Conservation (phyloP, 192 early-diverging fungal species). For the Linnemannia zychae region DNA sequence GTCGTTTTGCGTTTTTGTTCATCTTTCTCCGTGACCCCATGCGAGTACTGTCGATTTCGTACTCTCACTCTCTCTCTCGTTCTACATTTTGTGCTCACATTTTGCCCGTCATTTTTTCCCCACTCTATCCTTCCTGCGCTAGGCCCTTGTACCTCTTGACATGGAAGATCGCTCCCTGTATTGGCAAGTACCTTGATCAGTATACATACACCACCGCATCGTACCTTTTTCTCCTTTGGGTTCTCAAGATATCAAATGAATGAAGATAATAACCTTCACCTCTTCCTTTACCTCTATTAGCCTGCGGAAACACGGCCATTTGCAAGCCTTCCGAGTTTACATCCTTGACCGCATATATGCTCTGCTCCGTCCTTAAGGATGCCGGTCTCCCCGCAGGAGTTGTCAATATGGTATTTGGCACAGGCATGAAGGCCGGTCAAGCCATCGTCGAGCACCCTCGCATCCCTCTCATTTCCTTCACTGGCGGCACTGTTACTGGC, state of each 20-base stretch:
- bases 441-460: constrained; percentile 75
- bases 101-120: neutral
- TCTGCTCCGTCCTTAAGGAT: constrained; percentile 73
- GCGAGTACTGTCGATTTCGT: neutral
- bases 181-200: constrained; percentile 60
- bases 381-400: constrained; percentile 81
- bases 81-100: neutral
- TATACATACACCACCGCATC: neutral
- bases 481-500: constrained; percentile 79
- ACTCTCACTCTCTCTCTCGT: neutral
- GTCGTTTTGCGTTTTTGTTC: neutral
- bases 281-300: constrained; percentile 10
- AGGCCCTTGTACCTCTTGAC: constrained; percentile 77
- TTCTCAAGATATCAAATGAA: neutral
- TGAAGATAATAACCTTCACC: neutral
- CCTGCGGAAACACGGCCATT: constrained; percentile 77
- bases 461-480: constrained; percentile 79
- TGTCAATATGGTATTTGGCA: constrained; percentile 85
- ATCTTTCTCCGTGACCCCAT: neutral
- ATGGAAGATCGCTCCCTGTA: constrained; percentile 83
- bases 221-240: neutral
- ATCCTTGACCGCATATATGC: constrained; percentile 67
- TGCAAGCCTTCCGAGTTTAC: constrained; percentile 81
- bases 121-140: neutral
- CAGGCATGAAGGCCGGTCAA: constrained; percentile 66